Evolutionary conservation across 495 filamentous ascomycete genomes (phyloP), one percentile per base, ranked within the genome.

Genomic region (Aspergillus conjunctus): DNA sequence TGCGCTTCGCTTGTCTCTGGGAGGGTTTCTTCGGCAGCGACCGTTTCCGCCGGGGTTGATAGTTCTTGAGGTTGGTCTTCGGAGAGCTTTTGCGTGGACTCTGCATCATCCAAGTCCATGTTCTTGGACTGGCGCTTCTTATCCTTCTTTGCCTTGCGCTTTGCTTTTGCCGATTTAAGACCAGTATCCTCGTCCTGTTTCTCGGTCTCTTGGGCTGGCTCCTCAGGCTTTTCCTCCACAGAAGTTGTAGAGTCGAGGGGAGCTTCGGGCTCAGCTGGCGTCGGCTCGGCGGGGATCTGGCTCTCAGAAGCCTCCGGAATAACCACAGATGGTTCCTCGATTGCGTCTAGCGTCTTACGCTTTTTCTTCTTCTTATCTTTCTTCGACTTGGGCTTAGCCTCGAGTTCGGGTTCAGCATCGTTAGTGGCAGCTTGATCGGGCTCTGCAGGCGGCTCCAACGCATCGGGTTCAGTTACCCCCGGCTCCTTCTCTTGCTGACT

Each of bases 91-190:
- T 20, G 48, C 11, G 54, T 51, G 48, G 53, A 53, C 11, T 59
- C 39, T 51, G 51, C 56, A 9, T 31, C 41, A 18, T 44, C 33
- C 30, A 55, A 32, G 17, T 74, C 68, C 51, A 60, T 54, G 30
- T 51, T 64, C 44, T 72, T 69, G 39, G 71, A 77, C 55, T 74
- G 74, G 21, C 71, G 71, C 58, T 77, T 79, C 61, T 81, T 81
- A 26, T 78, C 74, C 59, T 81, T 80, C 59, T 79, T 79, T 12
- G 76, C 72, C 60, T 82, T 77, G 41, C 72, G 76, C 43, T 76
- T 79, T 45, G 75, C 71, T 48, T 76, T 77, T 20, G 76, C 67
- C 14, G 75, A 68, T 62, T 72, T 72, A 21, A 44, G 61, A 43
- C 46, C 32, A 9, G 26, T 6, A 20, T 70, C 71, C n/a, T 68